Evolutionary conservation across 2,329 filamentous ascomycete species (phyloP), one percentile per base, ranked within the genome.

Genomic region (Chaetomium strumarium): DNA sequence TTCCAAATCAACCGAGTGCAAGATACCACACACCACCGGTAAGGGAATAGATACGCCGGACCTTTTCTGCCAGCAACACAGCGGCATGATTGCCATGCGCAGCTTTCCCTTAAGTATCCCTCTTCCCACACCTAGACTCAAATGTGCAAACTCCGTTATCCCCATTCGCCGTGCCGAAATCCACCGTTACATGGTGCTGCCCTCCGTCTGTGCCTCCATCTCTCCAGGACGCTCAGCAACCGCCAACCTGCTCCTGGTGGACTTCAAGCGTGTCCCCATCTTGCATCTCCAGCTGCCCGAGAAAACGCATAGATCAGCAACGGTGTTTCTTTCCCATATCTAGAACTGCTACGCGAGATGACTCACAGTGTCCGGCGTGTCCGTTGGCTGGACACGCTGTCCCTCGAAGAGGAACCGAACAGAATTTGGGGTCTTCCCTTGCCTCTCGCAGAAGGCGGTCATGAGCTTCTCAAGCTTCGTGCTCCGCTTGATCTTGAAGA

Each of bases 401-500:
- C 93, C 93, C 63, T 99, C 93, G 64, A 97, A 97, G 1, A 99
- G 77, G 71, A 99, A 99, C 30, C 93, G 86, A 43, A 97, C 92
- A 5, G 88, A 92, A 33, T 77, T 81, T 7, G 85, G 75, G 33
- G 85, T 83, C 77, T 97, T 97, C 63, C 93, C 93, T 69, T 96
- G 91, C 20, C 93, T 83, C 62, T 97, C 92, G 71, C 93, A 99
- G 71, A 97, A 99, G 17, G 93, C 93, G 57, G 90, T 86, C 93
- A 99, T 99, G 51, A 99, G 78, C 77, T 99, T 99, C 75, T 96
- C 93, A 1, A 99, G 81, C 69, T 90, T 88, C 1, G 93, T 99
- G 19, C 86, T 90, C 36, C 91, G 83, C 85, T 99, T 99, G 76
- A 99, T 99, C 79, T 99, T 99, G 79, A 99, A 99, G 72, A 97